Base-by-base conservation (phyloP, 495 filamentous ascomycete species). In the Staphylotrichum longicolle region DNA sequence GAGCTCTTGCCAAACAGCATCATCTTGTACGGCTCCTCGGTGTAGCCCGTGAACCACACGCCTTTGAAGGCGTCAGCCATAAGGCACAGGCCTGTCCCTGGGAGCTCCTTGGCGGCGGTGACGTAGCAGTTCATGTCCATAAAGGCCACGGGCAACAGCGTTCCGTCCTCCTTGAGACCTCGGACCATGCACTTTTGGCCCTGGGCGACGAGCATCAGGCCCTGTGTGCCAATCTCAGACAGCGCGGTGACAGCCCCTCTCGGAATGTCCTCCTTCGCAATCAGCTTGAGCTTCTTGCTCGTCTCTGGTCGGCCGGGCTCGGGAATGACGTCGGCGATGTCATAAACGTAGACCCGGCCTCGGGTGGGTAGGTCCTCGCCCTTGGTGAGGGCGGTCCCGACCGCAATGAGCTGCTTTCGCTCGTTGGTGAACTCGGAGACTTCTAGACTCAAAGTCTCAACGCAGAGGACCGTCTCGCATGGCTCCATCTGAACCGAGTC, bases 121-220 rank as follows among this genome's bases (percentile, higher is more conserved):
- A 96, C 89, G 72, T 93, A 93, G 75, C 89, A 91, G 77, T 90
- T 93, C 87, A 96, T 92, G 68, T 99, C 94, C 85, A 99, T 90
- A 68, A 99, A 99, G 1, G 94, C 94, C 30, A 98, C 93, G 0
- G 94, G 94, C 2, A 98, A 81, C 48, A 98, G 80, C 4, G 86
- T 89, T 2, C 90, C 89, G 66, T 99, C 94, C 74, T 98, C 94
- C 68, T 97, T 97, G 1, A 99, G 80, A 42, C 94, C 94, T 53
- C 94, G 81, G 3, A 99, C 91, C 89, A 98, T 94, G 71, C 91
- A 89, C 69, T 99, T 99, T 67, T 97, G 94, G 3, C 94, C 94
- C 70, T 99, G 95, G 0, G 92, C 91, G 12, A 89, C 88, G 44
- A 96, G 85, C 75, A 98, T 81, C 60, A 96, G 89, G 0, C 93